Percentiles rank a stretch among this genome's conserved stretches.
Evolutionary conservation across 2,329 filamentous ascomycete genomes (phyloP).

Genomic region (Dothideomycetes sp.): DNA sequence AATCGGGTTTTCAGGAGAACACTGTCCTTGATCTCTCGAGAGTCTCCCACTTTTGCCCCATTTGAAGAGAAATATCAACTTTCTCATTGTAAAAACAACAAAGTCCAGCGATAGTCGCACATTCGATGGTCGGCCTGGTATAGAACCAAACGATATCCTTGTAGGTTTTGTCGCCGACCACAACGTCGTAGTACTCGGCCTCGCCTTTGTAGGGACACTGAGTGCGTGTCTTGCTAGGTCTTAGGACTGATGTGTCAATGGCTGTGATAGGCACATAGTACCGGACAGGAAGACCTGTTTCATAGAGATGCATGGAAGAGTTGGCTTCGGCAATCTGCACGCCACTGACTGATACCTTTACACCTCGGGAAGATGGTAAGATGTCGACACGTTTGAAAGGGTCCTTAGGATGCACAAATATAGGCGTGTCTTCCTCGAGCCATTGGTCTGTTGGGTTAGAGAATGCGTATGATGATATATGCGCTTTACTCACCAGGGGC

Average conservation of each 20-base stretch:
- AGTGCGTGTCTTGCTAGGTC: constrained; percentile 44
- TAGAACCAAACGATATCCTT: constrained; percentile 57
- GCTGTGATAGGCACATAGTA: constrained; percentile 51
- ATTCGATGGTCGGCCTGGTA: constrained; percentile 47
- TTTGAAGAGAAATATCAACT: constrained; percentile 52
- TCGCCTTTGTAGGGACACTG: constrained; percentile 60
- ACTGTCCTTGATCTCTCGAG: constrained; percentile 25
- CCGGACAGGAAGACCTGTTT: constrained; percentile 50
- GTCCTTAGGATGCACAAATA: constrained; percentile 57
- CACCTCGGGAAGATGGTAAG: constrained; percentile 43
- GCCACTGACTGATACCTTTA: constrained; percentile 44
- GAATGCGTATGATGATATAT: not conserved
- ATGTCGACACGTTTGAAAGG: constrained; percentile 58
- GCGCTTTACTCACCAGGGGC: constrained; percentile 11
- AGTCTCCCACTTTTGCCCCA: constrained; percentile 27
- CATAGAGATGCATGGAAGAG: constrained; percentile 45
- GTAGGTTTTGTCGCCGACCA: constrained; percentile 35
- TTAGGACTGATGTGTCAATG: constrained; percentile 35
- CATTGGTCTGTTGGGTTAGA: constrained; percentile 29
- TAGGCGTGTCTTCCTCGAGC: constrained; percentile 51
- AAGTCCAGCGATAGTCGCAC: constrained; percentile 43
- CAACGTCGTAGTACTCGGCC: constrained; percentile 53
- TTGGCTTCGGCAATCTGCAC: constrained; percentile 38
- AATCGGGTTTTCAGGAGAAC: constrained; percentile 16
- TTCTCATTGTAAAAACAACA: constrained; percentile 60